Percentiles rank a stretch among this genome's conserved stretches.
Evolutionary conservation across 306 rosid genomes (phyloP).

Genomic region (Sophora flavescens): DNA sequence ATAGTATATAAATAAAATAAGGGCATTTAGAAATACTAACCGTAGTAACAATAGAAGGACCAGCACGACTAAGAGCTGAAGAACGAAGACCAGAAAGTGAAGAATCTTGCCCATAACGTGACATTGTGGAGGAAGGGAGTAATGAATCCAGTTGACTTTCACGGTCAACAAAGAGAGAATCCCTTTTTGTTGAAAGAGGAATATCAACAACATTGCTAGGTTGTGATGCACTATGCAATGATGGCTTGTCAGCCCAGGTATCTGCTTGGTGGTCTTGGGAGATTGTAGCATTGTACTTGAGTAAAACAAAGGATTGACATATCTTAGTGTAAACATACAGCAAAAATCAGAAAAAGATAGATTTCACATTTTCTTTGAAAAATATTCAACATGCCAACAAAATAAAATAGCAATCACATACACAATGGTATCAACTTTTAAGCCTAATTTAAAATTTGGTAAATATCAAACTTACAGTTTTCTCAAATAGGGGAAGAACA

Average conservation of each 20-base stretch:
- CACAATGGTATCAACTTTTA: not conserved
- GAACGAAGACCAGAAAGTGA: conserved; percentile 76
- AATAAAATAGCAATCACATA: conserved; percentile 32
- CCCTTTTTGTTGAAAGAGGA: conserved; percentile 69
- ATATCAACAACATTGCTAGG: conserved; percentile 58
- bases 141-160: conserved; percentile 81
- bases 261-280: conserved; percentile 80
- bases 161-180: conserved; percentile 71
- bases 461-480: conserved; percentile 68
- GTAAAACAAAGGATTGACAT: conserved; percentile 34
- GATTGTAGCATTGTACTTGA: conserved; percentile 62
- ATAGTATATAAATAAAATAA: conserved; percentile 32
- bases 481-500: conserved; percentile 97
- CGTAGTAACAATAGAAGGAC: conserved; percentile 89
- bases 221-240: conserved; percentile 69
- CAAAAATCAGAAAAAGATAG: conserved; percentile 25
- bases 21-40: conserved; percentile 53
- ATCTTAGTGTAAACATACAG: conserved; percentile 26
- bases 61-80: conserved; percentile 71
- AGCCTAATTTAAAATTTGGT: not conserved
- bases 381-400: conserved; percentile 16
- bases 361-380: conserved; percentile 4
- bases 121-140: conserved; percentile 68
- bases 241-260: conserved; percentile 72
- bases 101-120: conserved; percentile 77